These are phyloP conservation scores for Ceratobasidium sp. DNA, from an alignment of 1,284 basidiomycete genomes.

Conservation along the genomic window DNA sequence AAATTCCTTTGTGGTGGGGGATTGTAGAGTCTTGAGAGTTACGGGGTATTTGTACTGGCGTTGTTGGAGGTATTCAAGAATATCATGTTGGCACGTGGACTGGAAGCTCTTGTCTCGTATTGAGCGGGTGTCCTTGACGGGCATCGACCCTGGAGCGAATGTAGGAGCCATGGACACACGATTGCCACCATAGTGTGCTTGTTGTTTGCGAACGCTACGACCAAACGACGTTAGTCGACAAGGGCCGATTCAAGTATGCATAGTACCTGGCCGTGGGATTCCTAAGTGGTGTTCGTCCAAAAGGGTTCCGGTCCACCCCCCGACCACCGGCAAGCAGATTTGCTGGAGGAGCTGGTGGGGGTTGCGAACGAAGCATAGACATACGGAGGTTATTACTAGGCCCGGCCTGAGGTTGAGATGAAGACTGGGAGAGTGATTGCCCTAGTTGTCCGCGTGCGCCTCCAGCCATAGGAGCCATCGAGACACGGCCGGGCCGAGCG, in stretches of 20 bases:
- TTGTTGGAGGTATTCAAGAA: conserved; percentile 71
- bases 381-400: conserved; percentile 23
- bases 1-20: conserved; percentile 82
- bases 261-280: conserved; percentile 31
- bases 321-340: conserved; percentile 10
- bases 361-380: conserved; percentile 37
- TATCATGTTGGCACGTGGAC: conserved; percentile 73
- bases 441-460: conserved; percentile 20
- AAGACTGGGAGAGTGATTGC: conserved; percentile 30
- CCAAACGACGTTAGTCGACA: background rate
- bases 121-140: conserved; percentile 71
- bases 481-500: conserved; percentile 23
- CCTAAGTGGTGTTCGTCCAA: conserved; percentile 42
- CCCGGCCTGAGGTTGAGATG: conserved; percentile 14
- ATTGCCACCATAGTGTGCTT: conserved; percentile 6
- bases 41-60: conserved; percentile 63
- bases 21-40: conserved; percentile 60
- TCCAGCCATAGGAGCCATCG: conserved; percentile 22
- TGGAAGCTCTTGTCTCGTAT: conserved; percentile 76
- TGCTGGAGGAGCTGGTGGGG: background rate
- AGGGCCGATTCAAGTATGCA: background rate
- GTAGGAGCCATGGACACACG: conserved; percentile 23
- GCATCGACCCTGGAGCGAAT: conserved; percentile 30
- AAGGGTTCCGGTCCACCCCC: conserved; percentile 37
- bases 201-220: conserved; percentile 16